Evolutionary conservation across 768 basidiomycete species (phyloP).

Genomic region (Mycena alexandri): DNA sequence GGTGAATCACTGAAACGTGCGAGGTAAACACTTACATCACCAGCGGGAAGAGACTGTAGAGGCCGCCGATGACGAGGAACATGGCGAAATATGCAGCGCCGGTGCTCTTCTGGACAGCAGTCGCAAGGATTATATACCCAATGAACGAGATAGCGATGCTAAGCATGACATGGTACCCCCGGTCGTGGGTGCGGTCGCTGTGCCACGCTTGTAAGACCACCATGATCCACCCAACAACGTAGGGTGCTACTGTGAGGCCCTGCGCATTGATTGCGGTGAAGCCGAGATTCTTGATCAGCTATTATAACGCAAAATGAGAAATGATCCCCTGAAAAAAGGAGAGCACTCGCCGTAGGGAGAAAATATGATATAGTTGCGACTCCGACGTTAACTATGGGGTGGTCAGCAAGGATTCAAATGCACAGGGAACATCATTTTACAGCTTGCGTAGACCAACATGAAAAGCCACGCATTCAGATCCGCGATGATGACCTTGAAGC

Average conservation of each 20-base stretch:
- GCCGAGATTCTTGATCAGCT: conserved; percentile 69
- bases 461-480: conserved; percentile 68
- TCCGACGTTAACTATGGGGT: conserved; percentile 63
- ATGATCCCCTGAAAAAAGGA: background rate
- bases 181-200: conserved; percentile 65
- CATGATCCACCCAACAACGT: conserved; percentile 68
- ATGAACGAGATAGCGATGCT: conserved; percentile 59
- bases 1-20: background rate
- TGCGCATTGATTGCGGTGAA: conserved; percentile 70
- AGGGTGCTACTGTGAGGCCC: conserved; percentile 70
- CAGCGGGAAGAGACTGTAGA: conserved; percentile 68
- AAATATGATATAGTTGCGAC: conserved; percentile 70
- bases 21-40: conserved; percentile 59
- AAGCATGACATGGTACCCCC: conserved; percentile 69
- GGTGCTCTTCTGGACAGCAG: conserved; percentile 61
- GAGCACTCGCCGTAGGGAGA: conserved; percentile 60
- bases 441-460: conserved; percentile 65
- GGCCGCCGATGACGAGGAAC: conserved; percentile 68
- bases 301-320: background rate
- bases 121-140: conserved; percentile 69
- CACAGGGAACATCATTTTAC: conserved; percentile 45
- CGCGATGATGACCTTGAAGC: conserved; percentile 63
- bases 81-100: conserved; percentile 70
- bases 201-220: conserved; percentile 68
- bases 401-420: background rate